Base-by-base conservation (phyloP, 768 basidiomycete species). In the Pleurotus cornucopiae region DNA sequence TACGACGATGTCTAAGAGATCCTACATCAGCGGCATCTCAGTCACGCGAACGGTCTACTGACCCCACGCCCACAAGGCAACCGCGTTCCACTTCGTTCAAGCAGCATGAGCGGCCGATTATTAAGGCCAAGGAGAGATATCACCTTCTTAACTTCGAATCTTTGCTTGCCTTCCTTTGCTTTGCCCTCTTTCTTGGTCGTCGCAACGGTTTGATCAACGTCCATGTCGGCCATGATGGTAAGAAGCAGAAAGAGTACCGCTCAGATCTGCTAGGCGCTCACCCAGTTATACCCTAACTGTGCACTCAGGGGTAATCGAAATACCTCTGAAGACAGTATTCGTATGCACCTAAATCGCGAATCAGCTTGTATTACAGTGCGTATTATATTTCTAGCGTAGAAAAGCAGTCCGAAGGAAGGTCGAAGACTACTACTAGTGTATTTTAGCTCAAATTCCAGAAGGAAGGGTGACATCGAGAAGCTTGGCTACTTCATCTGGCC, bases 141-240 rank as follows among this genome's bases (percentile, higher is more conserved):
- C 54, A 96, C 96, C 91, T 99, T 98, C 82, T 99, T 99, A 61
- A 99, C 97, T 72, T 98, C 95, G 67, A 99, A 99, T 59, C 91
- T 76, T 66, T 90, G 87, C 74, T 93, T 93, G 40, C 79, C 77
- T 48, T 78, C 77, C 70, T 89, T 89, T 53, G 61, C 69, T 45
- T 83, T 82, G 48, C 83, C 79, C 55, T 66, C 69, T 55, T 78
- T 79, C 62, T 78, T 78, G 40, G 68, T 72, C 58, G 64, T 66
- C 2, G 60, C 44, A 21, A 72, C 66, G 62, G 69, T 69, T 41
- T 74, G 69, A 63, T 83, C 83, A 18, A 81, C 74, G 58, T 93
- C 91, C 68, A 93, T 86, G 55, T 88, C 90, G 14, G 76, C 75
- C 77, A 79, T 79, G 23, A 55, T 65, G 54, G 34, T 54, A n/a